A percentile compares a stretch with the other conserved stretches of the same genome.
phyloP scores from a whole-genome alignment of 2,329 filamentous ascomycete species.

The Biscogniauxia marginata region DNA sequence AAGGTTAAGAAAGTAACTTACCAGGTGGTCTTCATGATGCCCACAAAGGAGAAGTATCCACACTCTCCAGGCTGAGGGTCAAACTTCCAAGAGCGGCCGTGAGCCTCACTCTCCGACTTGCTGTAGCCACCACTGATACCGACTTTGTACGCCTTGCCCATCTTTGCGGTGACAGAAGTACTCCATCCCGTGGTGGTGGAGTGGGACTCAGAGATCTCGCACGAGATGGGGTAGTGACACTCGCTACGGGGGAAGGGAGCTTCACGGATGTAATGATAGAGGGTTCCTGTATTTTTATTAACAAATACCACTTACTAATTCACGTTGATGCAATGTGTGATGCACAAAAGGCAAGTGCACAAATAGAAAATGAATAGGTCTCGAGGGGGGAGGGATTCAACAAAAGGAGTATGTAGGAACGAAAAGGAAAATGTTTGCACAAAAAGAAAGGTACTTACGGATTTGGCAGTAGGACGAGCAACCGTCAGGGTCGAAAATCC shows the following conservation, averaged over 20 bases:
- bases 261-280: slow-evolving; percentile 30
- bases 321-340: not conserved
- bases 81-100: slow-evolving; percentile 5
- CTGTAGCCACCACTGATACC: slow-evolving; percentile 19
- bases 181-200: slow-evolving; percentile 29
- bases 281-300: slow-evolving; percentile 7
- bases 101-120: not conserved
- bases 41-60: slow-evolving; percentile 21
- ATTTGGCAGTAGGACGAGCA: slow-evolving; percentile 2
- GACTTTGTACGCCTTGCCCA: slow-evolving; percentile 22
- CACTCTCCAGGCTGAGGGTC: slow-evolving; percentile 7
- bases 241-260: slow-evolving; percentile 37
- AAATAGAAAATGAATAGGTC: not conserved
- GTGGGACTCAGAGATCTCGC: slow-evolving; percentile 26
- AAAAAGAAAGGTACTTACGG: not conserved
- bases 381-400: not conserved
- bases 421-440: not conserved
- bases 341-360: no score
- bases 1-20: not conserved
- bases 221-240: slow-evolving; percentile 34
- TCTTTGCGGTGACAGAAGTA: slow-evolving; percentile 34
- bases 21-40: slow-evolving; percentile 15
- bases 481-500: not conserved
- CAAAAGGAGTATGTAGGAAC: not conserved
- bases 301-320: not conserved